Conservation (phyloP, 2,329 filamentous ascomycete genomes). For the Microdochium nivale region DNA sequence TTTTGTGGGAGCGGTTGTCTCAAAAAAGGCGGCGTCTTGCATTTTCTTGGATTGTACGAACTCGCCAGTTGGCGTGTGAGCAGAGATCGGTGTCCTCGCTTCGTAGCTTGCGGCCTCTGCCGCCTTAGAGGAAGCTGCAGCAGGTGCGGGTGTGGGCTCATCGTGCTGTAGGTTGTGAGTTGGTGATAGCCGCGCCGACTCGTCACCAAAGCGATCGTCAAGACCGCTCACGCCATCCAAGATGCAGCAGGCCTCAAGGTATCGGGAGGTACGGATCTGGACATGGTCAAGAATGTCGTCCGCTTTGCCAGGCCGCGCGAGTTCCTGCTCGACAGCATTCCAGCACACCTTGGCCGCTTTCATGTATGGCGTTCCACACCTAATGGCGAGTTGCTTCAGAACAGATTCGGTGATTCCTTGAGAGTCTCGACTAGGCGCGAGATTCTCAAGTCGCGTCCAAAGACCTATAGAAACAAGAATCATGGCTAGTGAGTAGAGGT, state of each 20-base stretch:
- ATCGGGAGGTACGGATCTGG: slow-evolving; percentile 46
- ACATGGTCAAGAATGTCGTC: slow-evolving; percentile 45
- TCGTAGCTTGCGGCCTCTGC: not conserved
- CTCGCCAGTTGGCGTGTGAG: not conserved
- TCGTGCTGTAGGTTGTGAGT: not conserved
- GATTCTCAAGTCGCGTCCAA: slow-evolving; percentile 58
- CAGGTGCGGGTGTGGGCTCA: not conserved
- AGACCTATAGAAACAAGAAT: slow-evolving; percentile 67
- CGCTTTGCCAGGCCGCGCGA: slow-evolving; percentile 33
- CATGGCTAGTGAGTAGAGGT: slow-evolving; percentile 67
- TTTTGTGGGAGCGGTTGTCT: not conserved
- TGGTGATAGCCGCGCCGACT: slow-evolving; percentile 22
- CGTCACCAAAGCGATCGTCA: slow-evolving; percentile 42
- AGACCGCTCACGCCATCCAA: slow-evolving; percentile 50
- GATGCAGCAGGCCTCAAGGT: slow-evolving; percentile 53
- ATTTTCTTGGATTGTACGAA: not conserved
- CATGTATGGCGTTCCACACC: slow-evolving; percentile 68
- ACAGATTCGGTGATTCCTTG: slow-evolving; percentile 52
- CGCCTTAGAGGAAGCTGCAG: slow-evolving; percentile 2
- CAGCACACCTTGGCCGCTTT: slow-evolving; percentile 66
- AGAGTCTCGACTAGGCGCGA: slow-evolving; percentile 34
- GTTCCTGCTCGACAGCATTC: slow-evolving; percentile 57
- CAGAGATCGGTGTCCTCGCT: not conserved
- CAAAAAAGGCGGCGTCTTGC: not conserved
- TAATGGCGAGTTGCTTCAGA: slow-evolving; percentile 53